Base-by-base conservation (phyloP, 306 rosid genomes). In the Dalbergia oliveri region DNA sequence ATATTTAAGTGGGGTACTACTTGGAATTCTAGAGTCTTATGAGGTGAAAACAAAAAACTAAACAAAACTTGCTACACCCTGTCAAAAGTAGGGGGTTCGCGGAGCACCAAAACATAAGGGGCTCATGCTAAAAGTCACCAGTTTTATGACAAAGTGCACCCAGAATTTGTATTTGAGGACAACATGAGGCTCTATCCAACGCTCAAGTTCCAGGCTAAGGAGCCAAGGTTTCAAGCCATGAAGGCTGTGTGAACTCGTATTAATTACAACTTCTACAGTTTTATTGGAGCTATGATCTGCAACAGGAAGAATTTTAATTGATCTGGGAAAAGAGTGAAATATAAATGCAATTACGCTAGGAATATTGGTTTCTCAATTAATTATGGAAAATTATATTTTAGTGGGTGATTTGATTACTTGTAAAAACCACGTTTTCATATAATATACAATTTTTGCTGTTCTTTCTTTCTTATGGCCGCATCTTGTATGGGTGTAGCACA, bases 141-240 rank as follows among this genome's bases (percentile, higher is more conserved):
- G n/a, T n/a, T n/a, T 26, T 26, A 26, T 26, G 3, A 26, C 31
- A 26, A 26, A 26, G 82, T 77, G 0, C 88, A 88, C 71, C 97
- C 97, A 7, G 89, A 88, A 68, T 91, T 91, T 66, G 91, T 91
- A 6, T 91, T 91, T 53, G 94, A 88, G 43, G 92, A 88, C 60
- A 90, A 88, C 79, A 91, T 88, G 97, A 91, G 78, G 82, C 89
- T 89, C 14, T 90, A 90, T 76, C 78, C 88, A 18, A 82, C 44
- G 0, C 33, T 91, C 33, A 91, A 91, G 78, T 91, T 91, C 71
- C 79, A 89, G 61, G 87, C 94, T 19, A 91, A 91, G 23, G 23
- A 21, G 23, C 94, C 94, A 12, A 88, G 97, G 68, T 91, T 91
- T 84, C 88, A 88, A 84, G 91, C 88, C 76, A 83, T 91, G 87